A percentile compares a stretch with the other conserved stretches of the same genome.
These are phyloP conservation scores for Breviolum minutum DNA, from an alignment of 73 alveolate species.

Conservation along the genomic window DNA sequence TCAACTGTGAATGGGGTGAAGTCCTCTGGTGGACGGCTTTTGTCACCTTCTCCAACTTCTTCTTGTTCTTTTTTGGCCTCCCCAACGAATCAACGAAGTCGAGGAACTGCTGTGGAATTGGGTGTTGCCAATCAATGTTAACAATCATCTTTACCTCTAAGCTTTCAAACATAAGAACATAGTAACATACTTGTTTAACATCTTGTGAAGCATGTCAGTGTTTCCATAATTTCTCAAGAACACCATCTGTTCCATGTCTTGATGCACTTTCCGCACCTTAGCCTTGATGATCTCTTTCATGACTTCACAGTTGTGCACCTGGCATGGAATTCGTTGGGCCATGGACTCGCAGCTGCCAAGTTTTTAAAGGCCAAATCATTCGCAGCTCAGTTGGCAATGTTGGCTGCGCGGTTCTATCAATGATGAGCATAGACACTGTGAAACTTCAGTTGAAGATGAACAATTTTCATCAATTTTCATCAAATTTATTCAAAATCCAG, in stretches of 20 bases:
- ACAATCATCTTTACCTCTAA: too few species aligned
- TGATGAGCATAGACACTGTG: background rate
- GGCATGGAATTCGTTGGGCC: background rate
- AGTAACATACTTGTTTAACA: background rate
- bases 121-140: too few species aligned
- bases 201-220: background rate
- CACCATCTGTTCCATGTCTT: background rate
- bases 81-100: background rate
- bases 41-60: constrained; percentile 47
- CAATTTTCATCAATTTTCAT: background rate
- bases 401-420: background rate
- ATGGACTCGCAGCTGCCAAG: background rate
- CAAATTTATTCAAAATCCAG: background rate
- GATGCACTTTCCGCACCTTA: background rate
- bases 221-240: background rate
- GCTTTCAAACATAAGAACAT: too few species aligned
- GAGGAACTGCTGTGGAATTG: background rate
- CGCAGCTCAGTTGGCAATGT: background rate
- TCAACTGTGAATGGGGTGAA: too few species aligned
- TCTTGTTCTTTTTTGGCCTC: constrained; percentile 53
- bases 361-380: background rate
- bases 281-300: constrained; percentile 56
- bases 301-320: constrained; percentile 82
- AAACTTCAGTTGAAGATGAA: background rate
- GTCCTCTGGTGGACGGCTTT: constrained; percentile 81